phyloP scores from a whole-genome alignment of 108 stramenopile species.

The Mayamaea pseudoterrestris region DNA sequence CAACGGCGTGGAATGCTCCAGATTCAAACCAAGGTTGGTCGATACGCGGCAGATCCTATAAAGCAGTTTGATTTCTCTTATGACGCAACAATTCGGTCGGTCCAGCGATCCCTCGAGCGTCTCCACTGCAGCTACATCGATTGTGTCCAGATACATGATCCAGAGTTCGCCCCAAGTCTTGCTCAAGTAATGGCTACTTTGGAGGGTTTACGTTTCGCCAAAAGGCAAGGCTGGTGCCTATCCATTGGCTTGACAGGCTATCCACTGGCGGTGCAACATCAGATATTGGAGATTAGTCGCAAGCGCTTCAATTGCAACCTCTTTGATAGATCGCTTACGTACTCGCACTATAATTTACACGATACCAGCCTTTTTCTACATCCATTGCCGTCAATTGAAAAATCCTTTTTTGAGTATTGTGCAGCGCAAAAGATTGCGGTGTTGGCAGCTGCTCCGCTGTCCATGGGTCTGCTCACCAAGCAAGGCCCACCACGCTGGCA shows the following conservation, averaged over 20 bases:
- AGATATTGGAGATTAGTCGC: conserved; percentile 46
- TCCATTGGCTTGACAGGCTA: conserved; percentile 86
- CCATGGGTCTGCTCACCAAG: conserved; percentile 77
- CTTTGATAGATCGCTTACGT: conserved; percentile 77
- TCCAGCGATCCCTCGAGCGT: conserved; percentile 49
- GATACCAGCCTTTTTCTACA: conserved; percentile 39
- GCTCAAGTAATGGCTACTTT: conserved; percentile 32
- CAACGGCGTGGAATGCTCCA: conserved; percentile 18
- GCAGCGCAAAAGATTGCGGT: conserved; percentile 23
- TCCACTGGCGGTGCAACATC: conserved; percentile 72
- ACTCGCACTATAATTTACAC: conserved; percentile 80
- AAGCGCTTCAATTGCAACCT: conserved; percentile 21
- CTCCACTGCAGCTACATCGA: conserved; percentile 75
- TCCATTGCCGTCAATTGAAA: background rate
- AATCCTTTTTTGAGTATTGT: conserved; percentile 45
- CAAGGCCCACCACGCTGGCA: conserved; percentile 63
- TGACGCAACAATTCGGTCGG: conserved; percentile 50
- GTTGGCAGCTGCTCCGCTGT: conserved; percentile 74
- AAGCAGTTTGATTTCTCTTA: conserved; percentile 82
- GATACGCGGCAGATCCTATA: conserved; percentile 63
- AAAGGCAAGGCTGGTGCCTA: conserved; percentile 46
- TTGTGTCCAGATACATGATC: conserved; percentile 85
- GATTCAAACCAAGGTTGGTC: conserved; percentile 76
- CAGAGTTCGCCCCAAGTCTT: conserved; percentile 74
- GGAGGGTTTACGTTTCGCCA: too few relatives aligned